Evolutionary conservation across 2,329 filamentous ascomycete genomes (phyloP), one percentile per base, ranked within the genome.

Genomic region (Seiridium unicorne): DNA sequence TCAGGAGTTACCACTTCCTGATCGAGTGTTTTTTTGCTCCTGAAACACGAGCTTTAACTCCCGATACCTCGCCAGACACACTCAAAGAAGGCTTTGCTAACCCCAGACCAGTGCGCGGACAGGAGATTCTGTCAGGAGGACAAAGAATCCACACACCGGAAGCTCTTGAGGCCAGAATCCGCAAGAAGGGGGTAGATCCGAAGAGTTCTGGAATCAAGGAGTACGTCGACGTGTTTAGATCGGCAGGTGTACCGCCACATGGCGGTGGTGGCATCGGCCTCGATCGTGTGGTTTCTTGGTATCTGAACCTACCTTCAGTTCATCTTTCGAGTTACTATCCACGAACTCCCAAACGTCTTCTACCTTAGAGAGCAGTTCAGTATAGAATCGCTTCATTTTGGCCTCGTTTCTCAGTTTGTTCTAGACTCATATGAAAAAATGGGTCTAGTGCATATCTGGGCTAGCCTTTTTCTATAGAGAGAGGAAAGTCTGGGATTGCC

Each of bases 241-340:
- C 88, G 69, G 94, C 89, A 72, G 93, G 92, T 66, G 90, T 92
- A 31, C 93, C 93, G n/a, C 91, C 93, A 1, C 93, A 97, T 70
- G 93, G 91, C 44, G 93, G 93, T 65, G 93, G 92, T 69, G 93
- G 92, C 74, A 93, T 97, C 67, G 93, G 93, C 55, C 80, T 97
- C 56, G 93, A 97, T 78, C 88, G 93, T 71, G 89, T 97, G 57
- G 88, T 97, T 55, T 83, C 85, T 5, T 88, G 83, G 81, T 87
- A 82, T 69, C 71, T 88, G 62, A 81, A 81, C 66, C 69, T 88
- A 65, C 85, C 84, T 2, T 85, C 80, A 66, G 84, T 87, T 59
- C 84, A 87, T 66, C 73, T 87, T 55, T 79, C 84, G 32, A 77
- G 77, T 56, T 85, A 81, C 68, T 87, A 85, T 70, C 84, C 85